phyloP scores from a whole-genome alignment of 2,329 filamentous ascomycete genomes.

The Chaetomium globosum region DNA sequence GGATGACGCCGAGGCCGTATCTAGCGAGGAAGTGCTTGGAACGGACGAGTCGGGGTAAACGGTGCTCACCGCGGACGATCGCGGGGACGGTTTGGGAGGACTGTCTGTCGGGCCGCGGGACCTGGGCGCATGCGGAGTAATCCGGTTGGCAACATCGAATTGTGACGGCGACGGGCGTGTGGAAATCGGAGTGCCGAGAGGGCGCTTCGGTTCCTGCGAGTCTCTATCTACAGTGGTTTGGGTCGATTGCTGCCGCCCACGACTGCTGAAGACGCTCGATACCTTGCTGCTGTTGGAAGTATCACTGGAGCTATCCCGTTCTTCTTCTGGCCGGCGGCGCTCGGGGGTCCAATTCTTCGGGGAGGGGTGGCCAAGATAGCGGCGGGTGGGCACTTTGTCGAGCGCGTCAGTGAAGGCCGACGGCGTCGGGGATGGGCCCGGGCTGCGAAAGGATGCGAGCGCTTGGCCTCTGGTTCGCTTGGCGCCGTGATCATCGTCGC shows the following conservation, averaged over 20 bases:
- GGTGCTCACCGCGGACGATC: conserved; percentile 1
- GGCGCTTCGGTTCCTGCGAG: not conserved
- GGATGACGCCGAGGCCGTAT: too few relatives aligned
- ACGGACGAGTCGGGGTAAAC: conserved; percentile 22
- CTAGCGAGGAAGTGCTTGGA: not conserved
- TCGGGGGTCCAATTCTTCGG: conserved; percentile 3
- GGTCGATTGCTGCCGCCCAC: conserved; percentile 35
- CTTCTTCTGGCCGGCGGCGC: not conserved
- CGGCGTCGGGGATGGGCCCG: not conserved
- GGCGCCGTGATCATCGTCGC: conserved; percentile 9
- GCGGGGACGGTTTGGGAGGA: not conserved
- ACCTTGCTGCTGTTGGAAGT: conserved; percentile 38
- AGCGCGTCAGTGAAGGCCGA: conserved; percentile 16
- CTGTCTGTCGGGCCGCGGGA: not conserved
- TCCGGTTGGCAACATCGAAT: not conserved
- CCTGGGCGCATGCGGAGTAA: not conserved
- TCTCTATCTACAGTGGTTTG: conserved; percentile 43
- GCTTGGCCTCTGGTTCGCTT: conserved; percentile 25
- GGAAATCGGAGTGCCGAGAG: not conserved
- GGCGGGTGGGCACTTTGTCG: conserved; percentile 29
- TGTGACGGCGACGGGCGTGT: not conserved
- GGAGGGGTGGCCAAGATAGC: conserved; percentile 3
- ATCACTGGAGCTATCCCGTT: conserved; percentile 36
- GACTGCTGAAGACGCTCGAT: conserved; percentile 44
- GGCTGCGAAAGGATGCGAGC: not conserved